Evolutionary conservation across 2,329 filamentous ascomycete species (phyloP).

Genomic region (Phyllosticta paracitricarpa): DNA sequence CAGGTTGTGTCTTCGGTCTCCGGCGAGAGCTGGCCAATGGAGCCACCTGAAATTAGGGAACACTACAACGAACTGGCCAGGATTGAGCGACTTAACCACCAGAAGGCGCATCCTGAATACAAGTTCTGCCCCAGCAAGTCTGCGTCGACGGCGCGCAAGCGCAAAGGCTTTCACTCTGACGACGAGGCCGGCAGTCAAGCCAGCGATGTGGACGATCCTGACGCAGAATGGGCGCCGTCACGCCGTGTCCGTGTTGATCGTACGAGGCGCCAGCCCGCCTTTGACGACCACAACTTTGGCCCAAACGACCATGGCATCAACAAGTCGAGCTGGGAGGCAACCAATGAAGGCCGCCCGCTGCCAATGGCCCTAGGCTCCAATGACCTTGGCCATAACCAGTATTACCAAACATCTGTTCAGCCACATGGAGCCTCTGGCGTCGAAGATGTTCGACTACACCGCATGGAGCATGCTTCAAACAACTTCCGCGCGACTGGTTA

Average conservation of each 20-base stretch:
- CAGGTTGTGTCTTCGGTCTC: slow-evolving; percentile 85
- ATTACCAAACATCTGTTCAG: slow-evolving; percentile 41
- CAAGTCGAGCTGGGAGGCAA: slow-evolving; percentile 41
- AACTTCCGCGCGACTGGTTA: neutral
- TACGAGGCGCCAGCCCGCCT: slow-evolving; percentile 10
- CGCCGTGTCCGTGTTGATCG: slow-evolving; percentile 12
- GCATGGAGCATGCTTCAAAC: slow-evolving; percentile 18
- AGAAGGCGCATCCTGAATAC: slow-evolving; percentile 77
- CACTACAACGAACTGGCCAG: slow-evolving; percentile 71
- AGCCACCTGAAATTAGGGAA: slow-evolving; percentile 60
- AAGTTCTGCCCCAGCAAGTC: slow-evolving; percentile 84
- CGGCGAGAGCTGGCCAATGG: slow-evolving; percentile 75
- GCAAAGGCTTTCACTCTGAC: slow-evolving; percentile 34
- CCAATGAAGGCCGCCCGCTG: slow-evolving; percentile 40
- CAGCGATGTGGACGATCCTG: slow-evolving; percentile 33
- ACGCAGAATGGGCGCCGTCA: slow-evolving; percentile 25
- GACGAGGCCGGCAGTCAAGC: slow-evolving; percentile 29
- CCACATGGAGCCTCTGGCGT: slow-evolving; percentile 26
- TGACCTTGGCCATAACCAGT: slow-evolving; percentile 36
- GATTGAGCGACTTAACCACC: slow-evolving; percentile 75
- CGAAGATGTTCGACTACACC: slow-evolving; percentile 34
- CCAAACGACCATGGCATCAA: slow-evolving; percentile 27
- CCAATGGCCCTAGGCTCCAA: slow-evolving; percentile 36
- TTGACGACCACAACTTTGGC: slow-evolving; percentile 20
- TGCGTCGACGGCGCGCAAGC: slow-evolving; percentile 34